These are phyloP conservation scores for Sideroxylon spinosum DNA, from an alignment of 179 eudicot genomes.

Conservation along the genomic window DNA sequence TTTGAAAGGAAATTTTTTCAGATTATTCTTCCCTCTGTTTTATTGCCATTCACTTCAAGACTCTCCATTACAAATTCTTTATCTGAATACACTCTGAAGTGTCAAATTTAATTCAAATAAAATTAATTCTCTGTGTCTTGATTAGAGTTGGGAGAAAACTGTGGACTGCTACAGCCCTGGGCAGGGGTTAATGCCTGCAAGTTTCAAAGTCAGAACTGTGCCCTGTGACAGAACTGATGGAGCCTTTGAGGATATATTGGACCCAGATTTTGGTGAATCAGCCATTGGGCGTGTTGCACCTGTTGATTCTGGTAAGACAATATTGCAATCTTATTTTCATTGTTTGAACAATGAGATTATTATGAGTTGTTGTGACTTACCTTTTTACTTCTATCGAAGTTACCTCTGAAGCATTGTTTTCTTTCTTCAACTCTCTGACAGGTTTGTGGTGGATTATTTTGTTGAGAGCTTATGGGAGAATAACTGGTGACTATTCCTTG, in stretches of 20 bases:
- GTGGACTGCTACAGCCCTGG: constrained; percentile 97
- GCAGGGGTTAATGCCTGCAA: constrained; percentile 98
- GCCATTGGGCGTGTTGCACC: constrained; percentile 98
- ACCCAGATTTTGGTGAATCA: constrained; percentile 98
- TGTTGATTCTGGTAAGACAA: constrained; percentile 79
- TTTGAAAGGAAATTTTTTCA: neutral
- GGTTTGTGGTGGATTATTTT: constrained; percentile 95
- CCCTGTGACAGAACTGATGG: constrained; percentile 63
- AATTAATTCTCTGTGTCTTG: neutral
- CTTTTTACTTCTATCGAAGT: neutral
- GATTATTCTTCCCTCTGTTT: neutral
- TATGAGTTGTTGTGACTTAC: neutral
- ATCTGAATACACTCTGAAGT: neutral
- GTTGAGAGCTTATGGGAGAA: constrained; percentile 83
- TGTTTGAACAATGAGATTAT: neutral
- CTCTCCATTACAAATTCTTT: neutral
- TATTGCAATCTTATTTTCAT: neutral
- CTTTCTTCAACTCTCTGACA: constrained; percentile 19
- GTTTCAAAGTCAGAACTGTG: constrained; percentile 75
- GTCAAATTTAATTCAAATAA: neutral
- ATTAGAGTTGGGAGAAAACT: constrained; percentile 73
- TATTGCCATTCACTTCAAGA: neutral
- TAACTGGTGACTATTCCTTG: constrained; percentile 72
- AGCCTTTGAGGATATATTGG: constrained; percentile 75
- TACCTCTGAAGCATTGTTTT: neutral